These are phyloP conservation scores for Diaporthe vexans DNA, from an alignment of 2,329 filamentous ascomycete genomes.

Conservation along the genomic window DNA sequence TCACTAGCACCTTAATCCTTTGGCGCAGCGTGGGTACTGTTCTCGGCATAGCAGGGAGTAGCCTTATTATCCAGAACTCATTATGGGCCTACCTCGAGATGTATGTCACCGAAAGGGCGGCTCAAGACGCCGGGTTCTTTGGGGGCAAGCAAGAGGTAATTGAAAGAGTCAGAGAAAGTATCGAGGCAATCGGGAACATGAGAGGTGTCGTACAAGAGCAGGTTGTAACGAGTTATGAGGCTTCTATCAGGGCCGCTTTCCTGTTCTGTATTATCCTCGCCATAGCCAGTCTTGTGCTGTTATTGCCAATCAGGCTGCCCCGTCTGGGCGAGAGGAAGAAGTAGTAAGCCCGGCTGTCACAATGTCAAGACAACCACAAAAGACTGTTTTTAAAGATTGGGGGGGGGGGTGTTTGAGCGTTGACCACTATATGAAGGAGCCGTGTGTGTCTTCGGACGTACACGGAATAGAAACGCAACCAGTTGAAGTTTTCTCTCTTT, in stretches of 20 bases:
- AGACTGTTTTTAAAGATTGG: too few species aligned
- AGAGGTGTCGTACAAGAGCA: conserved; percentile 63
- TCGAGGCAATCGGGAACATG: conserved; percentile 65
- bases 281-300: conserved; percentile 60
- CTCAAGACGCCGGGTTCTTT: conserved; percentile 54
- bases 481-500: too few species aligned
- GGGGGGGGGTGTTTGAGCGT: too few species aligned
- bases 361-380: neutral
- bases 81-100: conserved; percentile 70
- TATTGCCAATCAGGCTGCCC: conserved; percentile 68
- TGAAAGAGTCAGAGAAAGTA: conserved; percentile 64
- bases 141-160: conserved; percentile 66
- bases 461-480: too few species aligned
- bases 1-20: conserved; percentile 78
- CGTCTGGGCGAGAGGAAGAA: conserved; percentile 60
- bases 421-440: too few species aligned
- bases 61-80: conserved; percentile 80
- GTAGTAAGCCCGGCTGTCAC: conserved; percentile 39
- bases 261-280: conserved; percentile 61
- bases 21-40: conserved; percentile 80
- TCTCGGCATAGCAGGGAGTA: conserved; percentile 79
- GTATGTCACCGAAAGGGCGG: conserved; percentile 63
- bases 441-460: too few species aligned
- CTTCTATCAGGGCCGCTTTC: conserved; percentile 64
- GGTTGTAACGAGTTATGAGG: conserved; percentile 68